These are phyloP conservation scores for Thielaviopsis punctulata DNA, from an alignment of 2,329 filamentous ascomycete species.

Conservation along the genomic window DNA sequence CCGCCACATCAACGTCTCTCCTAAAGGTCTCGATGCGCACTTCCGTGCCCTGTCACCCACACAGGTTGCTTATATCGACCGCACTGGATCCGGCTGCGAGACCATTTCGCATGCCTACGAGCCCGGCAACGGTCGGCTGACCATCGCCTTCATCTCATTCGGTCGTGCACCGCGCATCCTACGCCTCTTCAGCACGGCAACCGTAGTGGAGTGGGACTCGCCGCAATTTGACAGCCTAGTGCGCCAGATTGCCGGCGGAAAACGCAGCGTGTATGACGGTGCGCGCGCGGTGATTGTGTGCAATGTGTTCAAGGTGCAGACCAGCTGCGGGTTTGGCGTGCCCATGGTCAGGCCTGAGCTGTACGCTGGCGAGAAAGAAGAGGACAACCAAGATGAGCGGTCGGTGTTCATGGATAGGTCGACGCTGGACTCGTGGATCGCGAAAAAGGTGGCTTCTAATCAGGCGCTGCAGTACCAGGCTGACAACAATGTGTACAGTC, in stretches of 20 bases:
- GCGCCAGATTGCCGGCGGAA: conserved; percentile 23
- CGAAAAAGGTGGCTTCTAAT: conserved; percentile 30
- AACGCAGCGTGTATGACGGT: conserved; percentile 24
- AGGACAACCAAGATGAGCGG: conserved; percentile 18
- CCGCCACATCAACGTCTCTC: conserved; percentile 57
- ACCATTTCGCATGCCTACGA: conserved; percentile 62
- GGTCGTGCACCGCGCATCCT: conserved; percentile 41
- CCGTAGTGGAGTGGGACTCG: conserved; percentile 42
- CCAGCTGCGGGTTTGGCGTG: conserved; percentile 48
- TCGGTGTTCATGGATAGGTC: conserved; percentile 34
- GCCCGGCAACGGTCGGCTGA: conserved; percentile 46
- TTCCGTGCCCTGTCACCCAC: conserved; percentile 43
- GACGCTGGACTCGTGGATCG: conserved; percentile 35
- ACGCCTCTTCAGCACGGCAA: conserved; percentile 42
- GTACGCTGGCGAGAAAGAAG: conserved; percentile 15
- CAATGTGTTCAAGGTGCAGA: conserved; percentile 48
- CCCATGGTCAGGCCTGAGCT: conserved; percentile 30
- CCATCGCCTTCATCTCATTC: conserved; percentile 57
- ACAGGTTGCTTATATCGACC: conserved; percentile 54
- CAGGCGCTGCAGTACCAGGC: conserved; percentile 37
- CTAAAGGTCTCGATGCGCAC: conserved; percentile 51
- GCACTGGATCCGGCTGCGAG: conserved; percentile 58
- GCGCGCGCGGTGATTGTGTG: conserved; percentile 43
- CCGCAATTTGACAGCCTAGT: conserved; percentile 31
- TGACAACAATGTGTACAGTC: conserved; percentile 34